phyloP scores from a whole-genome alignment of 371 early-diverging fungal species.

The Mucor irregularis region DNA sequence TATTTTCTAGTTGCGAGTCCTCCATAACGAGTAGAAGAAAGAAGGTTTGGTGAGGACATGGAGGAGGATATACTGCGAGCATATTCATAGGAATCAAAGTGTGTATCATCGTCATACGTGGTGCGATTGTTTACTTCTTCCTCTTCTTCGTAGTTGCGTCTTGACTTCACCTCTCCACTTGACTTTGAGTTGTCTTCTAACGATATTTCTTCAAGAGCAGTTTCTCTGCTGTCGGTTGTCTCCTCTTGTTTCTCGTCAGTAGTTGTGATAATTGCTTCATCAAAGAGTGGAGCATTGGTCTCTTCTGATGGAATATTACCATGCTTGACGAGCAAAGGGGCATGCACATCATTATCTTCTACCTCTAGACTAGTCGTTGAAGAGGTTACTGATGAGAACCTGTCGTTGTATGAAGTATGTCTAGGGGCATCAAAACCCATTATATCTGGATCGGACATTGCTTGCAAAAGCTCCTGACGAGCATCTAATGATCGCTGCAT shows the following conservation, averaged over 20 bases:
- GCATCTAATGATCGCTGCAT: slow-evolving; percentile 41
- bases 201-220: too few relatives aligned
- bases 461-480: slow-evolving; percentile 34
- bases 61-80: slow-evolving; percentile 1
- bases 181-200: too few relatives aligned
- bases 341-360: slow-evolving; percentile 16
- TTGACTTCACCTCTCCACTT: neutral
- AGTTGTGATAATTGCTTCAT: slow-evolving; percentile 1
- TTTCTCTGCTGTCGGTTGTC: too few relatives aligned
- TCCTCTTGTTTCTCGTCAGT: neutral
- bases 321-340: slow-evolving; percentile 20
- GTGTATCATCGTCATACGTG: neutral
- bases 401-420: slow-evolving; percentile 3
- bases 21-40: neutral
- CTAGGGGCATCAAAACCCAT: slow-evolving; percentile 17
- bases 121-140: too few relatives aligned
- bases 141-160: neutral
- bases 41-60: slow-evolving; percentile 11
- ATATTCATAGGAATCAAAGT: neutral
- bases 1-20: slow-evolving; percentile 1
- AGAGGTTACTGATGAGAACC: too few relatives aligned
- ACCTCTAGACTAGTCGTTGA: too few relatives aligned
- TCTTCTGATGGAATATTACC: neutral
- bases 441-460: slow-evolving; percentile 21
- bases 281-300: neutral